Conservation (phyloP, 305 asterid genomes). For the Fraxinus velutina region DNA sequence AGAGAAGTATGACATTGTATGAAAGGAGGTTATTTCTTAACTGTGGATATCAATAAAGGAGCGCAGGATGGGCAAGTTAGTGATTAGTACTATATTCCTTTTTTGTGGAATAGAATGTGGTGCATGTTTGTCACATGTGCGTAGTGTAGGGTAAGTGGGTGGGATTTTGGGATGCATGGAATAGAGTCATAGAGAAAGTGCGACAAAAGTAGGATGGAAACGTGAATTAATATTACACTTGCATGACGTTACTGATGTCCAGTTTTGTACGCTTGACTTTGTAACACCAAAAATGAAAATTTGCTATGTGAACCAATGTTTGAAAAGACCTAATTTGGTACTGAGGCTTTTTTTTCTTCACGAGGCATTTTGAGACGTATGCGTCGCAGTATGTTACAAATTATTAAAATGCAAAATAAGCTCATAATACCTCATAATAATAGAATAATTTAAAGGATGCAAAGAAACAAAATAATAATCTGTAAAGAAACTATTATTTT, state of each 20-base stretch:
- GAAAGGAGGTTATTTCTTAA: conserved; percentile 78
- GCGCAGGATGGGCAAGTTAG: conserved; percentile 91
- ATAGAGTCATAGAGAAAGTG: neutral
- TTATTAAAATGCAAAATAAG: neutral
- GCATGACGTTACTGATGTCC: neutral
- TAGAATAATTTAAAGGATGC: neutral
- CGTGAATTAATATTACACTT: neutral
- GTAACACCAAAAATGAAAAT: neutral
- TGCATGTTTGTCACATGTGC: neutral
- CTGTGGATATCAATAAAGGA: conserved; percentile 92
- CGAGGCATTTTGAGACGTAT: neutral
- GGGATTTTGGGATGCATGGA: neutral
- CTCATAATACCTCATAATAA: neutral
- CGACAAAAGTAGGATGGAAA: neutral
- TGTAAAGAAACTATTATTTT: neutral
- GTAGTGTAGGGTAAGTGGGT: neutral
- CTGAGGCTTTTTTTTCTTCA: neutral
- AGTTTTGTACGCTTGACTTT: neutral
- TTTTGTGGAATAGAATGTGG: neutral
- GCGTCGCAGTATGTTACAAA: neutral
- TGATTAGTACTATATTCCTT: neutral
- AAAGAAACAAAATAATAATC: neutral
- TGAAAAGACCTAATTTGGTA: neutral
- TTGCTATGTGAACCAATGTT: neutral
- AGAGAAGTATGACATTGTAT: conserved; percentile 24